A percentile compares a stretch with the other conserved stretches of the same genome.
Conservation (phyloP, 1,284 basidiomycete species). For the Sporisorium scitamineum region DNA sequence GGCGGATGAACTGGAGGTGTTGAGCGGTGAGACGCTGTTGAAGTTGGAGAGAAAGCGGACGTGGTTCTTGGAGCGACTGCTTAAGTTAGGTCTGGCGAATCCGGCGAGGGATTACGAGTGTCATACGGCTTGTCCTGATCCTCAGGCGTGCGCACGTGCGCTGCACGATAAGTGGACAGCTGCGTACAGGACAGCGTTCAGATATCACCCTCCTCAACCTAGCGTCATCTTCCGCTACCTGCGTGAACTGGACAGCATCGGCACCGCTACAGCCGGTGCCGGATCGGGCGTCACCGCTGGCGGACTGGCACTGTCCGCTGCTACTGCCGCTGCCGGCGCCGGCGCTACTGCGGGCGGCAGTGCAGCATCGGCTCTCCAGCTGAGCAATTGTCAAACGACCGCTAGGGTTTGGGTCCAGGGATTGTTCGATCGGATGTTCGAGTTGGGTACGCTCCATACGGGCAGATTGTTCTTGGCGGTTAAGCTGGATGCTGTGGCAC, state of each 20-base stretch:
- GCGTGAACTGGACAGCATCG: conserved; percentile 44
- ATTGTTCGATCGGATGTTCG: conserved; percentile 58
- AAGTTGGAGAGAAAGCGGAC: conserved; percentile 58
- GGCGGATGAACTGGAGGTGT: conserved; percentile 43
- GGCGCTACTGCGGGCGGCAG: not conserved
- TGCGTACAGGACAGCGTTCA: conserved; percentile 85
- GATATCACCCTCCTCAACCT: conserved; percentile 81
- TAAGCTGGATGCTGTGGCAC: conserved; percentile 29
- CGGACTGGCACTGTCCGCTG: not conserved
- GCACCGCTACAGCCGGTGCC: not conserved
- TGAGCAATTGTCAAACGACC: conserved; percentile 43
- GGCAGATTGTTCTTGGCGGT: conserved; percentile 39
- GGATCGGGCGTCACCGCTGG: not conserved
- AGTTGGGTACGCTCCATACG: conserved; percentile 24
- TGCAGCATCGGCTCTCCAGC: not conserved
- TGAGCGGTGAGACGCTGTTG: conserved; percentile 45
- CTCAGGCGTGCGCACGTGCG: conserved; percentile 81
- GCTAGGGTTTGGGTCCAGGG: conserved; percentile 46
- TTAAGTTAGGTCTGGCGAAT: conserved; percentile 87
- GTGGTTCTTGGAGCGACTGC: conserved; percentile 79
- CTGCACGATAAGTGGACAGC: conserved; percentile 93
- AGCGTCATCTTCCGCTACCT: conserved; percentile 71
- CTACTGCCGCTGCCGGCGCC: not conserved
- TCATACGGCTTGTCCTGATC: conserved; percentile 82
- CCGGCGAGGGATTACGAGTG: conserved; percentile 86